Percentiles rank a stretch among this genome's conserved stretches.
phyloP scores from a whole-genome alignment of 345 rosid species.

The Populus tremula region DNA sequence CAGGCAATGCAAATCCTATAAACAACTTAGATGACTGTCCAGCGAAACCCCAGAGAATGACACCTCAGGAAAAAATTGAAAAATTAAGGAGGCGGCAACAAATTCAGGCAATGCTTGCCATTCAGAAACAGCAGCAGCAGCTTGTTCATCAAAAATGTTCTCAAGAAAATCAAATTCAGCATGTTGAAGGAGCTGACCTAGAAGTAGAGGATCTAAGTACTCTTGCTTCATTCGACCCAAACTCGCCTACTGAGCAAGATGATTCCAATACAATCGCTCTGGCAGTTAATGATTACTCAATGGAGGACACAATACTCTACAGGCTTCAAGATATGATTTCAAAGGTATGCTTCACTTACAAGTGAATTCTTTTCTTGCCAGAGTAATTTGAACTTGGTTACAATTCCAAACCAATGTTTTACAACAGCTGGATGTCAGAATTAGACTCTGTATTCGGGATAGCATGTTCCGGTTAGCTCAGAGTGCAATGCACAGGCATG shows the following conservation, averaged over 20 bases:
- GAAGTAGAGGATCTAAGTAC: constrained; percentile 40
- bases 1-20: constrained; percentile 34
- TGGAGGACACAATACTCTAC: constrained; percentile 53
- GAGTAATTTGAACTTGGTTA: constrained; percentile 18
- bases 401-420: constrained; percentile 26
- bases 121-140: constrained; percentile 80
- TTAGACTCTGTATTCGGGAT: constrained; percentile 77
- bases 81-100: constrained; percentile 89
- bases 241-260: constrained; percentile 55
- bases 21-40: constrained; percentile 42
- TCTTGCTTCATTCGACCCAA: constrained; percentile 53
- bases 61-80: constrained; percentile 91
- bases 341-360: constrained; percentile 51
- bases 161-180: constrained; percentile 48
- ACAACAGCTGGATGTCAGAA: constrained; percentile 63
- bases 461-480: constrained; percentile 96
- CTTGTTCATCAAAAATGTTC: constrained; percentile 45
- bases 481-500: constrained; percentile 77
- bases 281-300: constrained; percentile 43
- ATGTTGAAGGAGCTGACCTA: constrained; percentile 43
- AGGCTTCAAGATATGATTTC: constrained; percentile 71
- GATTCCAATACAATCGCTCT: constrained; percentile 45
- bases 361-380: constrained; percentile 14
- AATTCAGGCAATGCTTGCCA: constrained; percentile 96
- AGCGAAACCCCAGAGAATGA: constrained; percentile 63